Evolutionary conservation across 1,284 basidiomycete species (phyloP).

Genomic region (Chalciporus sp.): DNA sequence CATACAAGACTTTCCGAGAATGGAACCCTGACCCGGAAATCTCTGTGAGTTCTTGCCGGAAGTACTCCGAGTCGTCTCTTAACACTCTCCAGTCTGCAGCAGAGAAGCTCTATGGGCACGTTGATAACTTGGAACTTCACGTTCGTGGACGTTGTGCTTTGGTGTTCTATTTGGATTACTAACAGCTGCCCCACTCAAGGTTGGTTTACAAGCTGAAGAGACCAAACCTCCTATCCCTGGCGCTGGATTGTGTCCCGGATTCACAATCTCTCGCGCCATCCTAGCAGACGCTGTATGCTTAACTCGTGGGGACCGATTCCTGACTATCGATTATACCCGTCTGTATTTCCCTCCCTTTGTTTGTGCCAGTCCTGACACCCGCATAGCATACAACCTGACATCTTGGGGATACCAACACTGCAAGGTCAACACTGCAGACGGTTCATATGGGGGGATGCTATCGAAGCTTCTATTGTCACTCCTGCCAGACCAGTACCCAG

Average conservation of each 20-base stretch:
- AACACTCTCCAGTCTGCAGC: slow-evolving; percentile 56
- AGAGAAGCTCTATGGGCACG: slow-evolving; percentile 67
- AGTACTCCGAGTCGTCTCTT: slow-evolving; percentile 1
- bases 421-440: slow-evolving; percentile 62
- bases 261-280: slow-evolving; percentile 85
- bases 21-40: slow-evolving; percentile 78
- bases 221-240: slow-evolving; percentile 69
- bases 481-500: slow-evolving; percentile 68
- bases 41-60: slow-evolving; percentile 42
- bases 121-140: slow-evolving; percentile 78
- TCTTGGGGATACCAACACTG: slow-evolving; percentile 78
- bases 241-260: slow-evolving; percentile 86
- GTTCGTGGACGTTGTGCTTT: slow-evolving; percentile 36
- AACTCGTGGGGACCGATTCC: slow-evolving; percentile 74
- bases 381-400: slow-evolving; percentile 69
- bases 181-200: slow-evolving; percentile 36
- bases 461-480: slow-evolving; percentile 72
- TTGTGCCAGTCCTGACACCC: background rate
- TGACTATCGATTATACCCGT: slow-evolving; percentile 78
- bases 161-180: background rate
- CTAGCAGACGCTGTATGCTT: slow-evolving; percentile 81
- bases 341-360: slow-evolving; percentile 23
- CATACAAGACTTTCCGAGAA: slow-evolving; percentile 66
- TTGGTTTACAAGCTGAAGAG: slow-evolving; percentile 79
- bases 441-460: slow-evolving; percentile 73